phyloP scores from a whole-genome alignment of 1,284 basidiomycete species.

The Pholiota adiposa region DNA sequence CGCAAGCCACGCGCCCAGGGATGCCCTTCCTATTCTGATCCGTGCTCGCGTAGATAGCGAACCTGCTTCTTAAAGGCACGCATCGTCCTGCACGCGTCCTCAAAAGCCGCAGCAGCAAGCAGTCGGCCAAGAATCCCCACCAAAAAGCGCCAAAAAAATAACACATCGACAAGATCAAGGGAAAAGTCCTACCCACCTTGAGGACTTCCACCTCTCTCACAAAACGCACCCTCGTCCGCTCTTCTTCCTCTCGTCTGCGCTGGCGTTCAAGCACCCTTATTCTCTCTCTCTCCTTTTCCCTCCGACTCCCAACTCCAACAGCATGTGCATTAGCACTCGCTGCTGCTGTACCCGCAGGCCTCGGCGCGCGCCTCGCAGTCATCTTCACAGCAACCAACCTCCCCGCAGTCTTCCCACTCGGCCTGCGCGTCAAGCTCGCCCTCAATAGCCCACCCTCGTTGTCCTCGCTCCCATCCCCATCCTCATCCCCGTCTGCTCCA shows the following conservation, averaged over 20 bases:
- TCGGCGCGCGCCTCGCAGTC: conserved; percentile 54
- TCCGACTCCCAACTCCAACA: conserved; percentile 5
- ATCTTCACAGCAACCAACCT: conserved; percentile 85
- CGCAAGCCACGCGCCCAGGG: neutral
- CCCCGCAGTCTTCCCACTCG: conserved; percentile 26
- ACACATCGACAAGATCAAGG: conserved; percentile 8
- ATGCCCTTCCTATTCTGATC: neutral
- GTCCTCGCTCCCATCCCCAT: conserved; percentile 12
- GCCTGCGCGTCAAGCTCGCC: conserved; percentile 18
- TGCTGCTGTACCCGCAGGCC: no score
- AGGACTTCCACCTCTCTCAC: conserved; percentile 89
- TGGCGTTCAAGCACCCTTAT: conserved; percentile 7
- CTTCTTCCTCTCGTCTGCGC: conserved; percentile 37
- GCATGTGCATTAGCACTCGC: conserved; percentile 35
- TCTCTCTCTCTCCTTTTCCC: conserved; percentile 9
- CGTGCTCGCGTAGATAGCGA: conserved; percentile 1
- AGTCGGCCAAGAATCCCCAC: neutral
- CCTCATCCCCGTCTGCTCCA: neutral
- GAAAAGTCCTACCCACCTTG: conserved; percentile 55
- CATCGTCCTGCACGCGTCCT: neutral
- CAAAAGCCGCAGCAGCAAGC: neutral
- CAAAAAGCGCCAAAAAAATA: neutral
- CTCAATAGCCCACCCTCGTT: conserved; percentile 3
- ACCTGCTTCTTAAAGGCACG: neutral
- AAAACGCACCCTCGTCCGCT: conserved; percentile 83